These are phyloP conservation scores for Annulohypoxylon maeteangense DNA, from an alignment of 495 filamentous ascomycete genomes.

Conservation along the genomic window DNA sequence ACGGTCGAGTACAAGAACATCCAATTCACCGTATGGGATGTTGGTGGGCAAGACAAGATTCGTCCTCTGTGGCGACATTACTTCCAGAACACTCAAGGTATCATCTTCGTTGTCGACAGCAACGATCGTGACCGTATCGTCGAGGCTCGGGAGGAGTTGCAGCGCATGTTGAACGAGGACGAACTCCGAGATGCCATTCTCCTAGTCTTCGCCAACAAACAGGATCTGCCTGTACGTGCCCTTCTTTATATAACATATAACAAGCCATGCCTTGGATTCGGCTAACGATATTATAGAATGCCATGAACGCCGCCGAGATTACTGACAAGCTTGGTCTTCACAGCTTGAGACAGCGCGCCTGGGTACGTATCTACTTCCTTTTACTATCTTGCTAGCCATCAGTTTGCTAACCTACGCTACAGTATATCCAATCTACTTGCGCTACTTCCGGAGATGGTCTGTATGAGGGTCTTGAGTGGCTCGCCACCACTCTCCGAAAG, in stretches of 20 bases:
- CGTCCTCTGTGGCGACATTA: slow-evolving; percentile 99
- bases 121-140: slow-evolving; percentile 99
- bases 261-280: not conserved
- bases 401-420: slow-evolving; percentile 40
- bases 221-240: slow-evolving; percentile 95
- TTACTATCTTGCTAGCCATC: not conserved
- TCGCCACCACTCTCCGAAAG: slow-evolving; percentile 94
- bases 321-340: slow-evolving; percentile 99
- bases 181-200: slow-evolving; percentile 97
- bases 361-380: slow-evolving; percentile 73
- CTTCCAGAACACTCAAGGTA: slow-evolving; percentile 99
- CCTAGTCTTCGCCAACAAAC: slow-evolving; percentile 99
- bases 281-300: slow-evolving; percentile 71
- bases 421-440: slow-evolving; percentile 99
- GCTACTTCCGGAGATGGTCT: slow-evolving; percentile 99
- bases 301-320: slow-evolving; percentile 99
- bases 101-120: slow-evolving; percentile 99
- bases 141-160: slow-evolving; percentile 98
- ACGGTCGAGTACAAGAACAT: slow-evolving; percentile 99
- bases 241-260: not conserved
- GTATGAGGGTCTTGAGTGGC: slow-evolving; percentile 99
- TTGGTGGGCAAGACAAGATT: slow-evolving; percentile 99
- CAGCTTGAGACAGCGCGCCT: slow-evolving; percentile 95
- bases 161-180: slow-evolving; percentile 99
- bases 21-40: slow-evolving; percentile 99